A percentile compares a stretch with the other conserved stretches of the same genome.
These are phyloP conservation scores for Trichophyton simii DNA, from an alignment of 2,329 filamentous ascomycete genomes.

Conservation along the genomic window DNA sequence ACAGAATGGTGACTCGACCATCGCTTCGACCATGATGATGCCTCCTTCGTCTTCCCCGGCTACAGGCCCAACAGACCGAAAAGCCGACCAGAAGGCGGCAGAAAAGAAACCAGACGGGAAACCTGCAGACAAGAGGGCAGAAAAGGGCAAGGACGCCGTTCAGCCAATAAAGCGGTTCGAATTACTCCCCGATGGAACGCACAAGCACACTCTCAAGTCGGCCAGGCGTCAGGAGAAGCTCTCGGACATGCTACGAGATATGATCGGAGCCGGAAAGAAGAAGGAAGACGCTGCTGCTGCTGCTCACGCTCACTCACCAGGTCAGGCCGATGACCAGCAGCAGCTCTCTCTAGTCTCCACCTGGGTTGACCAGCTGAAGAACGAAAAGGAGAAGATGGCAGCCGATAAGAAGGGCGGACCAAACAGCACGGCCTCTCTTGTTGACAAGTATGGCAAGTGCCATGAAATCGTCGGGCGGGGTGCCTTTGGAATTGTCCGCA, in stretches of 20 bases:
- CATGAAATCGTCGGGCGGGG: slow-evolving; percentile 93
- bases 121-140: slow-evolving; percentile 21
- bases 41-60: neutral
- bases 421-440: slow-evolving; percentile 63
- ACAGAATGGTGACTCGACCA: neutral
- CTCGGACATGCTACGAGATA: slow-evolving; percentile 75
- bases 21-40: neutral
- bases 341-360: slow-evolving; percentile 86
- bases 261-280: slow-evolving; percentile 70
- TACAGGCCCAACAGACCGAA: neutral
- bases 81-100: slow-evolving; percentile 5
- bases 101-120: slow-evolving; percentile 23
- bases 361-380: slow-evolving; percentile 89
- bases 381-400: slow-evolving; percentile 65
- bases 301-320: neutral
- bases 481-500: slow-evolving; percentile 92
- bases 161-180: slow-evolving; percentile 42
- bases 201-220: slow-evolving; percentile 80
- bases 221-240: slow-evolving; percentile 90
- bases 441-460: slow-evolving; percentile 97
- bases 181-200: slow-evolving; percentile 52
- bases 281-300: slow-evolving; percentile 42
- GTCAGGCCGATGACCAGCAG: slow-evolving; percentile 49
- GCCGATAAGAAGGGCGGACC: slow-evolving; percentile 65
- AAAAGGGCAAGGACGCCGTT: slow-evolving; percentile 17